Evolutionary conservation across 2,329 filamentous ascomycete species (phyloP).

Genomic region (Alternaria brassicicola): DNA sequence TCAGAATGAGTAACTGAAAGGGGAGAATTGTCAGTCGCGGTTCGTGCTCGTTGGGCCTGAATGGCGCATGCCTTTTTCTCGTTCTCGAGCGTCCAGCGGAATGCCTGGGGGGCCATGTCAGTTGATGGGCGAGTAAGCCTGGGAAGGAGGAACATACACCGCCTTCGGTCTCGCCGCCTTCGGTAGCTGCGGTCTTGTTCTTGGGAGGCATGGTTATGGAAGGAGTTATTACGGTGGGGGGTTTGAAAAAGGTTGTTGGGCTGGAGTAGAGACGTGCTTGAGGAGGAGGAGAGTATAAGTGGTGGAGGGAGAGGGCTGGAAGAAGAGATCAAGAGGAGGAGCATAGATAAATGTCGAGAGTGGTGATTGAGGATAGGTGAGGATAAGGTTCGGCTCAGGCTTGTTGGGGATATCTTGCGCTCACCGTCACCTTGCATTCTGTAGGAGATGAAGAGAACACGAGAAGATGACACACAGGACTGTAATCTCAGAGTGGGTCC

Average conservation of each 20-base stretch:
- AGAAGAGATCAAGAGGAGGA: background rate
- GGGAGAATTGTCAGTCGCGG: constrained; percentile 23
- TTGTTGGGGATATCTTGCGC: too few relatives aligned
- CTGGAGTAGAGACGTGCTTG: background rate
- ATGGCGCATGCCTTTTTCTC: constrained; percentile 11
- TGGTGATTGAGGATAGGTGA: background rate
- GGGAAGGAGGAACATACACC: background rate
- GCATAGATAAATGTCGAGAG: background rate
- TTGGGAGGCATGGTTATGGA: constrained; percentile 14
- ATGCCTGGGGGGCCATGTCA: too few relatives aligned
- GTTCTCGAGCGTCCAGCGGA: too few relatives aligned
- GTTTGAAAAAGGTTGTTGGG: background rate
- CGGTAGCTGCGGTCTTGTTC: constrained; percentile 1
- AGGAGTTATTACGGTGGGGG: background rate
- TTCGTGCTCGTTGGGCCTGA: background rate
- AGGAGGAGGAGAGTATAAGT: background rate
- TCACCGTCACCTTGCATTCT: background rate
- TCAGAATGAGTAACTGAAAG: constrained; percentile 31
- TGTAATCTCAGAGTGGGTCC: background rate
- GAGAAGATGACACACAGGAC: background rate
- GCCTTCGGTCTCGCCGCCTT: background rate
- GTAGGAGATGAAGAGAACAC: background rate
- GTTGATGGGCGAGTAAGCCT: background rate
- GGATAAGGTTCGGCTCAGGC: background rate
- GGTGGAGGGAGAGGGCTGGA: background rate